Conservation (phyloP, 1,139 yeast species). For the Groenewaldozyma auringiensis region DNA sequence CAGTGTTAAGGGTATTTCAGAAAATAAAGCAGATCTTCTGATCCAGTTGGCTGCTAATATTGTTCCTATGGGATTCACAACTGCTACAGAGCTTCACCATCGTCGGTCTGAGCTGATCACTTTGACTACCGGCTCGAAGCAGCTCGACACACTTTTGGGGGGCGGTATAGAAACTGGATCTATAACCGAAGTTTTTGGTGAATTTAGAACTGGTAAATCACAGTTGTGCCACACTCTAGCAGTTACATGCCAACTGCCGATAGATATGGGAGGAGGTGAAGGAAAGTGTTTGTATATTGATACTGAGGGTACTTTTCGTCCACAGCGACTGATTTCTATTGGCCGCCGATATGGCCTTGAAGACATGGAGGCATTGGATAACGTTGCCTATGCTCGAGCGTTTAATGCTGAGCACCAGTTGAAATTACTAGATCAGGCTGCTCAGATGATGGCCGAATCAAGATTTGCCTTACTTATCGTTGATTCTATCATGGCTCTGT, state of each 20-base stretch:
- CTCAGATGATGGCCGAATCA: slow-evolving; percentile 93
- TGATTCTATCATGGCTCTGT: slow-evolving; percentile 93
- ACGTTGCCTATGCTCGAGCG: slow-evolving; percentile 96
- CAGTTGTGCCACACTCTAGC: slow-evolving; percentile 96
- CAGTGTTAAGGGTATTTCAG: slow-evolving; percentile 85
- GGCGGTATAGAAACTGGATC: slow-evolving; percentile 99
- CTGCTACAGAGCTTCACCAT: slow-evolving; percentile 91
- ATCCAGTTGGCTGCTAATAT: slow-evolving; percentile 74
- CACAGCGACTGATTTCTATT: slow-evolving; percentile 79
- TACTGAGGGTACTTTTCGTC: slow-evolving; percentile 95
- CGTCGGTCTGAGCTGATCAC: slow-evolving; percentile 87
- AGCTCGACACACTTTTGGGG: slow-evolving; percentile 83
- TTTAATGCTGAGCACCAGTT: slow-evolving; percentile 95
- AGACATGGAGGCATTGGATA: slow-evolving; percentile 91
- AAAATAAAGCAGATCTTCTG: slow-evolving; percentile 86
- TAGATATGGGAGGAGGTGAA: slow-evolving; percentile 98
- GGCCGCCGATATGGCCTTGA: slow-evolving; percentile 89
- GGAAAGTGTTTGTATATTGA: slow-evolving; percentile 95
- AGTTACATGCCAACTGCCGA: slow-evolving; percentile 92
- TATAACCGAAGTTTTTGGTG: slow-evolving; percentile 94
- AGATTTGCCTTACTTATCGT: slow-evolving; percentile 71
- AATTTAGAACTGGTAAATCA: slow-evolving; percentile 95
- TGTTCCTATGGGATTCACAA: slow-evolving; percentile 95
- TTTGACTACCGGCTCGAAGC: slow-evolving; percentile 91
- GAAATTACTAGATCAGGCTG: slow-evolving; percentile 79